phyloP scores from a whole-genome alignment of 2,329 filamentous ascomycete species.

The Colletotrichum orchidophilum region DNA sequence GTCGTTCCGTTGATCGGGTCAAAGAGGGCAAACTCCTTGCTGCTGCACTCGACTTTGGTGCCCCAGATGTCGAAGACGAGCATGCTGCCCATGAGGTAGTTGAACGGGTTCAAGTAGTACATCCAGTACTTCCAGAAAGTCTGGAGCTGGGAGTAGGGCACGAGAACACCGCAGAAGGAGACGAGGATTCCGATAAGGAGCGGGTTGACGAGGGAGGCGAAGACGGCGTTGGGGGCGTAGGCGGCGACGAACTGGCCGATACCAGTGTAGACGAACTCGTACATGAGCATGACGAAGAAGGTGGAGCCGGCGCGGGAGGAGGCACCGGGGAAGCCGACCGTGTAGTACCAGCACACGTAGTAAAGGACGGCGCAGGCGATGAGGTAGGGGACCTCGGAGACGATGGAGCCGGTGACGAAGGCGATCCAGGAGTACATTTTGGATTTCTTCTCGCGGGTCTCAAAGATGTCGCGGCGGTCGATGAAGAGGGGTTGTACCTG shows the following conservation, averaged over 20 bases:
- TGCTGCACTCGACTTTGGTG: constrained; percentile 54
- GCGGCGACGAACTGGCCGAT: constrained; percentile 72
- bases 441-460: constrained; percentile 67
- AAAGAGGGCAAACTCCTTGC: constrained; percentile 60
- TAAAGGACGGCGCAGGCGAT: constrained; percentile 56
- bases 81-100: constrained; percentile 67
- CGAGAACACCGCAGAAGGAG: constrained; percentile 79
- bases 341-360: constrained; percentile 67
- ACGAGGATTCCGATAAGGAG: constrained; percentile 67
- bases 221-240: constrained; percentile 69
- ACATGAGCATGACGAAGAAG: constrained; percentile 65
- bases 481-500: constrained; percentile 69
- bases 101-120: constrained; percentile 60
- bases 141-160: constrained; percentile 70
- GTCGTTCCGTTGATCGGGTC: constrained; percentile 60
- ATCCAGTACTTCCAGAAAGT: constrained; percentile 73
- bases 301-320: constrained; percentile 59
- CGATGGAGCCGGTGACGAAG: constrained; percentile 63
- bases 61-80: constrained; percentile 62
- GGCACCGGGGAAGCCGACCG: constrained; percentile 58
- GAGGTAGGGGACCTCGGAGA: constrained; percentile 58
- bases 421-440: constrained; percentile 70
- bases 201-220: constrained; percentile 66
- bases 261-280: constrained; percentile 68
- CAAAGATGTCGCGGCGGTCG: constrained; percentile 64